Evolutionary conservation across 129 eudicot species (phyloP).

Genomic region (Ambrosia artemisiifolia): DNA sequence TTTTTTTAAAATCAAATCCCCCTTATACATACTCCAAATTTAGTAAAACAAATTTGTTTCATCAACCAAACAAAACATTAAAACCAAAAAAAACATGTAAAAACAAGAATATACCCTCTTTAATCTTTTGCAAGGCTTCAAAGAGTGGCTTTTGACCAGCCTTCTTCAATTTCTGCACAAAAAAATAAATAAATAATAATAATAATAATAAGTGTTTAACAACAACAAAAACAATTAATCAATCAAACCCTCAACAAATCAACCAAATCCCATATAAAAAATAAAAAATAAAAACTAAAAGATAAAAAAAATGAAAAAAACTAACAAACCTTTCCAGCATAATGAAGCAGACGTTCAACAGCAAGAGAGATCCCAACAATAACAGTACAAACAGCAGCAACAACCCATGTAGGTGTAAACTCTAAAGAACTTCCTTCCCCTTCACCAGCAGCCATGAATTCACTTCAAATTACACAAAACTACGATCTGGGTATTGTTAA

Average conservation of each 20-base stretch:
- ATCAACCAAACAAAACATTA: neutral
- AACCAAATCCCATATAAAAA: neutral
- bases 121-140: slow-evolving; percentile 64
- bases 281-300: neutral
- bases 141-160: slow-evolving; percentile 57
- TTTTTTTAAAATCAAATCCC: neutral
- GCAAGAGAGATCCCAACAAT: slow-evolving; percentile 64
- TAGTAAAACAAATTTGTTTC: neutral
- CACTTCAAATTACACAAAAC: neutral
- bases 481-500: neutral
- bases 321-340: slow-evolving; percentile 55
- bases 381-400: slow-evolving; percentile 61
- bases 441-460: slow-evolving; percentile 55
- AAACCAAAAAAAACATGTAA: neutral
- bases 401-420: slow-evolving; percentile 82
- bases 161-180: slow-evolving; percentile 50
- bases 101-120: slow-evolving; percentile 32
- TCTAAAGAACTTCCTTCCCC: slow-evolving; percentile 48
- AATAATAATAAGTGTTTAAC: neutral
- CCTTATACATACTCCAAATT: neutral
- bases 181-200: neutral
- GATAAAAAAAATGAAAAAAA: neutral
- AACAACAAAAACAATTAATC: neutral
- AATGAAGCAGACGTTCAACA: slow-evolving; percentile 66
- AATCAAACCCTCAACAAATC: neutral